phyloP scores from a whole-genome alignment of 1,284 basidiomycete genomes.

The Cryptococcus depauperatus region DNA sequence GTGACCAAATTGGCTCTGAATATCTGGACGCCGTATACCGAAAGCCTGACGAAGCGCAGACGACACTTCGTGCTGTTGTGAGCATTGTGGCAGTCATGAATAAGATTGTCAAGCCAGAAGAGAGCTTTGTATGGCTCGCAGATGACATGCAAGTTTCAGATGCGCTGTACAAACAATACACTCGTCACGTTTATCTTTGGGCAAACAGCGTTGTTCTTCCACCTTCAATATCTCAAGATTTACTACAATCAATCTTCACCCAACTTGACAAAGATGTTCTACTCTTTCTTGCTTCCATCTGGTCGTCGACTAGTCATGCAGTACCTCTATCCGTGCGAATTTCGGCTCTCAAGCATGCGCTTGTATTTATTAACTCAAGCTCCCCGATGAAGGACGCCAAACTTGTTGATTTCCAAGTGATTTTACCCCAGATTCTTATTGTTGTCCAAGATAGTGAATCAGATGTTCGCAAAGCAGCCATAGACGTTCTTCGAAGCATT shows the following conservation, averaged over 20 bases:
- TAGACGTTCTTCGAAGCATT: constrained; percentile 53
- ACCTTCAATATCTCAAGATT: constrained; percentile 50
- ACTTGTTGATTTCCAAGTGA: constrained; percentile 66
- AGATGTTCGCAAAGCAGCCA: constrained; percentile 54
- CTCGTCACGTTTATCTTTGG: constrained; percentile 52
- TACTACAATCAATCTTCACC: constrained; percentile 61
- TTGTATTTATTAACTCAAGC: constrained; percentile 50
- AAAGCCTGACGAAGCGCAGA: constrained; percentile 29
- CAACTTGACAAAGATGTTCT: constrained; percentile 63
- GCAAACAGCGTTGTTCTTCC: constrained; percentile 51
- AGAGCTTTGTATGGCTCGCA: constrained; percentile 19
- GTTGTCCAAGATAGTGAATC: constrained; percentile 54
- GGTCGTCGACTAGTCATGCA: constrained; percentile 47
- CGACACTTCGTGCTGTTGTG: constrained; percentile 26
- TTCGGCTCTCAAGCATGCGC: constrained; percentile 69
- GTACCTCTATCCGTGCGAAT: constrained; percentile 50
- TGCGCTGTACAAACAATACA: constrained; percentile 12
- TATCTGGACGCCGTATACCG: constrained; percentile 24
- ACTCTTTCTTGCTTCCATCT: constrained; percentile 69
- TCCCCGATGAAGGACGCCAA: background rate
- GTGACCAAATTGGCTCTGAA: background rate
- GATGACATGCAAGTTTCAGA: constrained; percentile 5
- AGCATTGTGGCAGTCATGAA: constrained; percentile 28
- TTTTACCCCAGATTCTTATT: constrained; percentile 68
- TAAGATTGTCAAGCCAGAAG: constrained; percentile 14